phyloP scores from a whole-genome alignment of 768 basidiomycete genomes.

The Amanita jacksonii region DNA sequence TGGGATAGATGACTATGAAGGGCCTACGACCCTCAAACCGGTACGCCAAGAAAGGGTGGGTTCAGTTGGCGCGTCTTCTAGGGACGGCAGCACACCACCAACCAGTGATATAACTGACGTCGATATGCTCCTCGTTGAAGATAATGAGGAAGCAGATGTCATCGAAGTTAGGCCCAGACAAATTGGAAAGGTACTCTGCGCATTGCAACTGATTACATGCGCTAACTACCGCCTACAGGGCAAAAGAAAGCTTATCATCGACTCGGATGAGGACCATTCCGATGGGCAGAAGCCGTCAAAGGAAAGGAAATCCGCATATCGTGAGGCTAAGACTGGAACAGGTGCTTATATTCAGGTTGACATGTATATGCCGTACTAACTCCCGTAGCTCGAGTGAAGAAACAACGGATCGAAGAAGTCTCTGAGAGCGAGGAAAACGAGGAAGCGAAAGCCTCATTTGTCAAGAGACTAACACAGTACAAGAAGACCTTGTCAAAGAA shows the following conservation, averaged over 20 bases:
- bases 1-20: constrained; percentile 7
- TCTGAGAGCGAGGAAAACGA: constrained; percentile 43
- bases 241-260: constrained; percentile 51
- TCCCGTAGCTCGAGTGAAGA: constrained; percentile 50
- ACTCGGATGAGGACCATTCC: constrained; percentile 50
- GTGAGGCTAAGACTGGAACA: background rate
- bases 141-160: constrained; percentile 25
- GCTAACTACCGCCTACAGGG: constrained; percentile 16
- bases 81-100: constrained; percentile 52
- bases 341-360: background rate
- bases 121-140: constrained; percentile 54
- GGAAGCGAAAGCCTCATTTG: constrained; percentile 36
- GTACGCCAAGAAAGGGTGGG: constrained; percentile 19
- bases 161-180: constrained; percentile 10
- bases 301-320: constrained; percentile 1
- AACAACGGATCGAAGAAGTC: constrained; percentile 52
- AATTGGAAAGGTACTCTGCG: background rate
- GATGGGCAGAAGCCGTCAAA: constrained; percentile 15
- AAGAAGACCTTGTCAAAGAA: constrained; percentile 52
- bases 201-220: background rate
- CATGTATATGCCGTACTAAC: too few species aligned
- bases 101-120: constrained; percentile 74
- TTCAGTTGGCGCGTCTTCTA: constrained; percentile 29
- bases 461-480: constrained; percentile 52
- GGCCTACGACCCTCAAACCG: constrained; percentile 2